phyloP scores from a whole-genome alignment of 2,329 filamentous ascomycete species.

The Talaromyces sp. region DNA sequence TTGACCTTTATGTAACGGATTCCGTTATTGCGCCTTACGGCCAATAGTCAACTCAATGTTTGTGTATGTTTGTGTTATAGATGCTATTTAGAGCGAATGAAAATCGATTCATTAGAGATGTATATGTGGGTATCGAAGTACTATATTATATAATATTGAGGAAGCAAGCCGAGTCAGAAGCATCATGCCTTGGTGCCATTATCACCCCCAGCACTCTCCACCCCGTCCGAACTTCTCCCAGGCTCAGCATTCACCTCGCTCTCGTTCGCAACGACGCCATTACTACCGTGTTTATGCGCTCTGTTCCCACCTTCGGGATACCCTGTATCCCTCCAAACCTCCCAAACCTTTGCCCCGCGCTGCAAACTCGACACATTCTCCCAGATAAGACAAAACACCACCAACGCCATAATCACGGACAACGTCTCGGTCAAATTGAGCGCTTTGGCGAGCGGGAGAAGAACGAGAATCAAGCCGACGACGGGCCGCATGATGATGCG shows the following conservation, averaged over 20 bases:
- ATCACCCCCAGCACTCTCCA: neutral
- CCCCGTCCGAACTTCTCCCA: neutral
- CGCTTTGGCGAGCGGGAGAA: conserved; percentile 34
- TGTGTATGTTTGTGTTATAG: neutral
- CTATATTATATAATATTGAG: neutral
- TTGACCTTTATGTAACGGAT: conserved; percentile 73
- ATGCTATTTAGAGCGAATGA: neutral
- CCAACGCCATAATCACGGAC: conserved; percentile 43
- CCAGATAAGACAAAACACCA: conserved; percentile 44
- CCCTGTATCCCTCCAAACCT: conserved; percentile 28
- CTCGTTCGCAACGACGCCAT: neutral
- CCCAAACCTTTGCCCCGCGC: conserved; percentile 26
- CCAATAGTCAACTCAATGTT: neutral
- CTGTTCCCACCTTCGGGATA: conserved; percentile 25
- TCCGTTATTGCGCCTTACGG: conserved; percentile 32
- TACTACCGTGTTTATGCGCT: neutral
- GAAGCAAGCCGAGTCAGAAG: neutral
- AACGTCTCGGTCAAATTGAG: conserved; percentile 38
- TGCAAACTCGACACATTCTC: conserved; percentile 39
- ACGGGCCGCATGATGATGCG: conserved; percentile 30
- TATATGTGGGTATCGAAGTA: neutral
- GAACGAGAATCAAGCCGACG: conserved; percentile 35
- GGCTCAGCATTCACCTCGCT: neutral
- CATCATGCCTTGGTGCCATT: neutral
- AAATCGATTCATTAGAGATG: neutral